phyloP scores from a whole-genome alignment of 2,329 filamentous ascomycete species.

The Aspergillus udagawae region DNA sequence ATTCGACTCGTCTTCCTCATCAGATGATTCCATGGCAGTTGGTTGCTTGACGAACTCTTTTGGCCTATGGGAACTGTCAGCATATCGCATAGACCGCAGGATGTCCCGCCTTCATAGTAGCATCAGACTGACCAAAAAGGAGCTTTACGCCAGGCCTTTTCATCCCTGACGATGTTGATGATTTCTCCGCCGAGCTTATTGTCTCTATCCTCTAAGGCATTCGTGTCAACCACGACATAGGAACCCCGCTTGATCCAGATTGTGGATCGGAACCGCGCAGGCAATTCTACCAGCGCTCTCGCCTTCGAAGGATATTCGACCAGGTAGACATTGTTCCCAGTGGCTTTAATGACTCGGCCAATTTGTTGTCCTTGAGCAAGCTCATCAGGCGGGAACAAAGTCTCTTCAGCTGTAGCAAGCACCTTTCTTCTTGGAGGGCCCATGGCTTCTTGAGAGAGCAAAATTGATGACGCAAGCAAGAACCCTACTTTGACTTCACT shows the following conservation, averaged over 20 bases:
- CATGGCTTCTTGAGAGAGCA: slow-evolving; percentile 46
- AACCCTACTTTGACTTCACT: not conserved
- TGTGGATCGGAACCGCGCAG: slow-evolving; percentile 79
- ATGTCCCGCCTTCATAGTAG: not conserved
- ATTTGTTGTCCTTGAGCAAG: slow-evolving; percentile 57
- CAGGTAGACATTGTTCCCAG: slow-evolving; percentile 85
- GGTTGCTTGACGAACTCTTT: slow-evolving; percentile 68
- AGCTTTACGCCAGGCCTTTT: slow-evolving; percentile 87
- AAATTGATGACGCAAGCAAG: not conserved
- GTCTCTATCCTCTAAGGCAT: slow-evolving; percentile 59
- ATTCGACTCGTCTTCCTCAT: slow-evolving; percentile 73
- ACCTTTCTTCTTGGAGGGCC: slow-evolving; percentile 71
- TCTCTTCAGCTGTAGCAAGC: slow-evolving; percentile 71
- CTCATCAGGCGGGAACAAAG: slow-evolving; percentile 56
- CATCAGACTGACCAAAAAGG: slow-evolving; percentile 65
- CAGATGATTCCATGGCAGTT: slow-evolving; percentile 61
- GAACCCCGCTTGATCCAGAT: slow-evolving; percentile 91
- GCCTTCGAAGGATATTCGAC: slow-evolving; percentile 67
- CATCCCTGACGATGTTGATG: slow-evolving; percentile 85
- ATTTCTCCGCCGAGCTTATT: slow-evolving; percentile 86
- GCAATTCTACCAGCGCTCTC: slow-evolving; percentile 72
- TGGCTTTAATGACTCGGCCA: slow-evolving; percentile 73
- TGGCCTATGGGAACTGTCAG: slow-evolving; percentile 56
- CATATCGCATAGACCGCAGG: not conserved
- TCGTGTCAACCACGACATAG: slow-evolving; percentile 77